Evolutionary conservation across 257 asterid genomes (phyloP).

Genomic region (Eustoma russellianum): DNA sequence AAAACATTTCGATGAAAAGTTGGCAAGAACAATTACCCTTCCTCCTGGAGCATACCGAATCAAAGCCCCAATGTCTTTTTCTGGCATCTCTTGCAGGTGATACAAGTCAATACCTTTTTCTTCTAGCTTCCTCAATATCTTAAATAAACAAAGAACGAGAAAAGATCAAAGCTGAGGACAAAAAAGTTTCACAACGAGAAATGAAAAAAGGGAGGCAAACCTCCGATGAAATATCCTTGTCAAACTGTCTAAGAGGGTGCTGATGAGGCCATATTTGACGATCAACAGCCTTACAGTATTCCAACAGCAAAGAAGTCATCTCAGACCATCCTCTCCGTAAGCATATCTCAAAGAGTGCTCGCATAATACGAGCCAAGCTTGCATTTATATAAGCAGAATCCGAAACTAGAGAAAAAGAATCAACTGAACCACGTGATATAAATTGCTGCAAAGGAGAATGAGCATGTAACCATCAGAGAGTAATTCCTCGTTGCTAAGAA

Average conservation of each 20-base stretch:
- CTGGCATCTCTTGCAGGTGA: slow-evolving; percentile 75
- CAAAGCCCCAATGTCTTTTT: slow-evolving; percentile 89
- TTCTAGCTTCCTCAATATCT: slow-evolving; percentile 94
- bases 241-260: slow-evolving; percentile 94
- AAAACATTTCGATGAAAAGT: slow-evolving; percentile 9
- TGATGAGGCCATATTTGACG: slow-evolving; percentile 97
- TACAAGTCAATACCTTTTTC: slow-evolving; percentile 73
- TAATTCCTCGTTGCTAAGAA: slow-evolving; percentile 10
- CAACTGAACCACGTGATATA: slow-evolving; percentile 81
- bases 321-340: slow-evolving; percentile 96
- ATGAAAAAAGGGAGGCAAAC: slow-evolving; percentile 25
- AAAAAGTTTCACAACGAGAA: not conserved
- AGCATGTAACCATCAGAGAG: slow-evolving; percentile 15
- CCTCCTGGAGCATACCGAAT: slow-evolving; percentile 97
- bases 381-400: slow-evolving; percentile 92
- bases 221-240: slow-evolving; percentile 70
- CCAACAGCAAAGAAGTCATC: slow-evolving; percentile 79
- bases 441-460: slow-evolving; percentile 51
- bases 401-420: slow-evolving; percentile 78
- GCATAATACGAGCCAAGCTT: slow-evolving; percentile 93
- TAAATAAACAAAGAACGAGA: slow-evolving; percentile 15
- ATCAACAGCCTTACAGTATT: slow-evolving; percentile 96
- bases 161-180: slow-evolving; percentile 1
- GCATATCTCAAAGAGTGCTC: slow-evolving; percentile 95
- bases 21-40: slow-evolving; percentile 46